Evolutionary conservation across 139 green algal genomes (phyloP), one percentile per base, ranked within the genome.

Genomic region (Ulvella scutata): DNA sequence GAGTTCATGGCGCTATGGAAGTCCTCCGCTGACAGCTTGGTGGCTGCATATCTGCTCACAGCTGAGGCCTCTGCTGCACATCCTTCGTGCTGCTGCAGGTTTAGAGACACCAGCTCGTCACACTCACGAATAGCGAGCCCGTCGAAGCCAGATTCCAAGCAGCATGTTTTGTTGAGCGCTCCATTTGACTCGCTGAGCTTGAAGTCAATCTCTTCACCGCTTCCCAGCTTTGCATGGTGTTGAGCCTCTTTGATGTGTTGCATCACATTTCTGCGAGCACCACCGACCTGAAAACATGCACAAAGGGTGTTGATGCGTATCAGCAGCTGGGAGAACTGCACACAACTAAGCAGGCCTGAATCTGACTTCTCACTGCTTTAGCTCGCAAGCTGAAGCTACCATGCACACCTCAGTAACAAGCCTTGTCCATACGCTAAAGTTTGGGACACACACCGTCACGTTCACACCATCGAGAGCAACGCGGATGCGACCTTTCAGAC

Each of bases 381-480:
- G n/a, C n/a, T n/a, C n/a, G n/a, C n/a, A n/a, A n/a, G n/a, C n/a
- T n/a, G n/a, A n/a, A n/a, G n/a, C n/a, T n/a, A n/a, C n/a, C n/a
- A n/a, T n/a, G n/a, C n/a, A n/a, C n/a, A n/a, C n/a, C n/a, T n/a
- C n/a, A n/a, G n/a, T n/a, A n/a, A n/a, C n/a, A n/a, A n/a, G n/a
- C n/a, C n/a, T n/a, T n/a, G n/a, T n/a, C n/a, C n/a, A n/a, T n/a
- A n/a, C n/a, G n/a, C n/a, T n/a, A n/a, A n/a, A n/a, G n/a, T n/a
- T n/a, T n/a, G n/a, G n/a, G n/a, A n/a, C n/a, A n/a, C 77, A 4
- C 28, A 84, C 73, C 20, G 87, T 92, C 20, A 62, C 82, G 62
- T 92, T 92, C 38, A 92, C 33, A 23, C 87, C 87, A 29, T 92
- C 85, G 0, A 28, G 2, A 2, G 85, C 84, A 0, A 92, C 78